Base-by-base conservation (phyloP, 2,329 filamentous ascomycete species). In the Cucurbitaria berberidis region DNA sequence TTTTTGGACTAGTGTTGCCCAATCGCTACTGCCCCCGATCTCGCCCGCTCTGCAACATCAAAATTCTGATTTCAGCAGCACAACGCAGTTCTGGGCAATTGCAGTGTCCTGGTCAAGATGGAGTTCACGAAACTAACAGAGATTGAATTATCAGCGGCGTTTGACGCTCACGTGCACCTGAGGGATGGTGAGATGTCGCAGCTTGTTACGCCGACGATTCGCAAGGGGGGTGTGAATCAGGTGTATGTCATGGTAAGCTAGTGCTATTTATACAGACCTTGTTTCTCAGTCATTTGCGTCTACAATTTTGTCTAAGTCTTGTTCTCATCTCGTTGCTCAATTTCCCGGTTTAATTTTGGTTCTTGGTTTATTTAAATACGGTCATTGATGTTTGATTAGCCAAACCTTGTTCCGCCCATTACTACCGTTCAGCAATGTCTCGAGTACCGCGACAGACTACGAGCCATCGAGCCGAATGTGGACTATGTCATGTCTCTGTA, bases 401-500 rank as follows among this genome's bases (percentile, higher is more conserved):
- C 80, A 13, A 82, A 82, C 57, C 72, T 82, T 30, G 75, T 81
- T 21, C 80, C 80, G 11, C 80, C 80, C 1, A 74, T 82, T 56
- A 82, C 79, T 0, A 80, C 77, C 1, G 79, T 82, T 5, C 56
- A 77, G 38, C 76, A 78, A 63, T 78, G 77, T 21, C 70, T 81
- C 32, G 73, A 76, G 43, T 82, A 82, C 70, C 72, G 77, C 53
- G 68, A 72, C 35, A 69, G 74, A 16, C 73, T 82, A 10, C 67
- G 75, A 55, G 67, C 68, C 13, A 72, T 83, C 21, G 80, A 78
- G 57, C 79, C 80, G 1, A 74, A 78, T 51, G 80, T 82, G 47
- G 76, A 75, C 19, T 82, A 79, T 59, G 75, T 82, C 53, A 81
- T 82, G 79, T 80, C 78, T 8, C 71, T 82, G 5, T 82, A 82